Evolutionary conservation across 2,329 filamentous ascomycete species (phyloP), one percentile per base, ranked within the genome.

Genomic region (Lanzia echinophila): DNA sequence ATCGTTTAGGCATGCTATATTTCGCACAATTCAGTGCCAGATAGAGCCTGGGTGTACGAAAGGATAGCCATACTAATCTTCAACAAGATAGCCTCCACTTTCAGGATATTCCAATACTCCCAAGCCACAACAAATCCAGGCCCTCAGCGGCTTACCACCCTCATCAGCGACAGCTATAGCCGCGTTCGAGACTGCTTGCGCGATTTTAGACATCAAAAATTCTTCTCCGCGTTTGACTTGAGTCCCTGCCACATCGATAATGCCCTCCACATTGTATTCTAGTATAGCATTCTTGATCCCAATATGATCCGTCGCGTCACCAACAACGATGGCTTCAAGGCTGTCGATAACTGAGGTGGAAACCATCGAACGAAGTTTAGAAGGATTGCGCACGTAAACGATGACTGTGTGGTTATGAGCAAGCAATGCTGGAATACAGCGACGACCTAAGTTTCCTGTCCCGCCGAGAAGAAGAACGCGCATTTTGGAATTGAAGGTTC

Each of bases 191-290:
- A 71, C 69, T 6, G 71, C 65, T 31, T 55, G 60, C 50, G 71
- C 69, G 53, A 73, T 71, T 20, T 59, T 64, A 6, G 70, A 67
- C 42, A 72, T 54, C 6, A 69, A 59, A 47, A 64, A 68, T 47
- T 68, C 66, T 31, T 66, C 58, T 70, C 72, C 72, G 3, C 71
- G 68, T 38, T 67, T 53, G 19, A 72, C 68, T 22, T 69, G 68
- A 33, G 70, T 58, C 6, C 72, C 72, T 6, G 72, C 72, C 3
- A 69, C 67, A 51, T 69, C 70, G 53, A 75, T 60, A 19, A 75
- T 65, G 11, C 65, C 71, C 55, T 73, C 69, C 56, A 72, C 73
- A 42, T 64, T 55, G 51, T 66, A 47, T 6, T 69, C 65, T 17
- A 70, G 52, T 31, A 75, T 67, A 5, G 69, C 69, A 11, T 59